Evolutionary conservation across 768 basidiomycete genomes (phyloP).

Genomic region (Russula virescens): DNA sequence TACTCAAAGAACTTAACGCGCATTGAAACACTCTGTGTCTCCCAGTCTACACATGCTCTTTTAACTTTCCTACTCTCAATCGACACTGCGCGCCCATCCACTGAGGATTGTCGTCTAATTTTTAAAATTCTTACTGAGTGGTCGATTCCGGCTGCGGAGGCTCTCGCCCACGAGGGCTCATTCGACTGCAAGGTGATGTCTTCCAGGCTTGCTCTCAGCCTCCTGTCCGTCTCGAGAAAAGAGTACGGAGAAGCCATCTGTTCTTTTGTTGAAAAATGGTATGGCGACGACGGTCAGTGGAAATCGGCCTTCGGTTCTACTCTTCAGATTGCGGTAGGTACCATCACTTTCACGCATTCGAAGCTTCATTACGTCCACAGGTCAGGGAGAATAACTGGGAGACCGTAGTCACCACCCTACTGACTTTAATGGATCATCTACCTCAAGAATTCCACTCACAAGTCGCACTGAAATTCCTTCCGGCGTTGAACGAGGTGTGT

Average conservation of each 20-base stretch:
- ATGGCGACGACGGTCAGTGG: constrained; percentile 6
- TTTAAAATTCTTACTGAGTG: constrained; percentile 39
- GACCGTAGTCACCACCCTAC: constrained; percentile 36
- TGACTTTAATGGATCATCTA: constrained; percentile 38
- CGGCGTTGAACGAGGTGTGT: constrained; percentile 47
- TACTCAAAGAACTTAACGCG: constrained; percentile 43
- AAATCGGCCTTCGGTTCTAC: constrained; percentile 20
- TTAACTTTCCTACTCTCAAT: constrained; percentile 30
- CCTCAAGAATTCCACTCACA: constrained; percentile 44
- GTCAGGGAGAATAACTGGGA: constrained; percentile 41
- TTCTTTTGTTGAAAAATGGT: constrained; percentile 33
- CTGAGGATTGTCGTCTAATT: constrained; percentile 31
- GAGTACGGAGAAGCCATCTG: constrained; percentile 21
- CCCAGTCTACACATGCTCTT: constrained; percentile 34
- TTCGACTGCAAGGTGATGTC: constrained; percentile 37
- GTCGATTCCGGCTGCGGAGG: constrained; percentile 45
- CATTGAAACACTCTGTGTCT: constrained; percentile 46
- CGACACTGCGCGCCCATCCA: constrained; percentile 17
- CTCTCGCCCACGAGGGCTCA: constrained; percentile 31
- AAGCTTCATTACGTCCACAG: constrained; percentile 27
- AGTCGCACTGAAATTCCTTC: constrained; percentile 38
- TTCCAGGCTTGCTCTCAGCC: constrained; percentile 40
- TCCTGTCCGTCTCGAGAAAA: constrained; percentile 28
- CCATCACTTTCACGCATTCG: background rate
- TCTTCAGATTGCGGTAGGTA: constrained; percentile 12